Percentiles rank a stretch among this genome's conserved stretches.
These are phyloP conservation scores for Chrysochromulina parva DNA, from an alignment of 78 protist species.

Conservation along the genomic window DNA sequence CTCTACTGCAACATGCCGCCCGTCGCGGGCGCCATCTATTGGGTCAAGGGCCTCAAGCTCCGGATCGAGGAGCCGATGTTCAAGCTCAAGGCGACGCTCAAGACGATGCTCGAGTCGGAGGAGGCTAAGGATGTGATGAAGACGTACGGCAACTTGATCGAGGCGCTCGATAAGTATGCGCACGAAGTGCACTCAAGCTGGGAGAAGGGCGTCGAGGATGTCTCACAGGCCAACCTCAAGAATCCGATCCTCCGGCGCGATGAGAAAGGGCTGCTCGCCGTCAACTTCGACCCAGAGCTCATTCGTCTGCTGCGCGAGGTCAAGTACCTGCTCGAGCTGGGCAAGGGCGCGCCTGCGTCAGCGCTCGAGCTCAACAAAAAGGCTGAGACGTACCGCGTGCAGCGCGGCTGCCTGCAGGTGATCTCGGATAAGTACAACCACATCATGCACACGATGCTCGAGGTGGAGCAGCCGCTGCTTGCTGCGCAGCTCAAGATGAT, in stretches of 20 bases:
- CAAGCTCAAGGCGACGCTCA: not conserved
- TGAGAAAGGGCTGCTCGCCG: slow-evolving; percentile 33
- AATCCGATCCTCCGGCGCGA: slow-evolving; percentile 6
- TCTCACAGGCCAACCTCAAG: slow-evolving; percentile 2
- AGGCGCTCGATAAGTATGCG: not conserved
- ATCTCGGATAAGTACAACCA: slow-evolving; percentile 65
- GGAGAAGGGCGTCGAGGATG: not conserved
- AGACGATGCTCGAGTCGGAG: not conserved
- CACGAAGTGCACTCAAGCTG: not conserved
- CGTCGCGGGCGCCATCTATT: slow-evolving; percentile 58
- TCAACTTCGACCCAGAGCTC: slow-evolving; percentile 75
- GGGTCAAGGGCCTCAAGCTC: slow-evolving; percentile 54
- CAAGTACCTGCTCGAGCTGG: slow-evolving; percentile 52
- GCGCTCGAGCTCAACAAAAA: slow-evolving; percentile 33
- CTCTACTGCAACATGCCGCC: slow-evolving; percentile 66
- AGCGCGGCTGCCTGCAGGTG: slow-evolving; percentile 58
- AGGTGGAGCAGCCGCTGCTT: slow-evolving; percentile 78
- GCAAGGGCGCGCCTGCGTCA: slow-evolving; percentile 18
- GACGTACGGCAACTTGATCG: not conserved
- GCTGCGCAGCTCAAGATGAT: slow-evolving; percentile 19
- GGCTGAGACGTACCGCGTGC: slow-evolving; percentile 54
- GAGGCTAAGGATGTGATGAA: not conserved
- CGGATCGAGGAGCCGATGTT: slow-evolving; percentile 55
- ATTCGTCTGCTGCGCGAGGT: slow-evolving; percentile 66
- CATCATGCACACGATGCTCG: slow-evolving; percentile 43